Base-by-base conservation (phyloP, 2,329 filamentous ascomycete species). In the Pseudogymnoascus sp. region DNA sequence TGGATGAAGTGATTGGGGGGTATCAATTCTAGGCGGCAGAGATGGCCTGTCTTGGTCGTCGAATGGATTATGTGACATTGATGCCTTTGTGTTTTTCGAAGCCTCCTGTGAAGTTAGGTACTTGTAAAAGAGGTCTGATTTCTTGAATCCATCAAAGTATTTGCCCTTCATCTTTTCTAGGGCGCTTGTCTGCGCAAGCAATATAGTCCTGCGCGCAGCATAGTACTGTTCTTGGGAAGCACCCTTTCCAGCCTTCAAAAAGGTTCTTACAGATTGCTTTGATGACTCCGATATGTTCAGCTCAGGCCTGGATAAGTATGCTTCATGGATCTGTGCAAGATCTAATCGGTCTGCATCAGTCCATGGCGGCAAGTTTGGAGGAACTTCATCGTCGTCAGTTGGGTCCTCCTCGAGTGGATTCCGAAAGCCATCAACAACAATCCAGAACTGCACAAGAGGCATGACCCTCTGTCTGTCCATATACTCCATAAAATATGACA, bases 401-500 rank as follows among this genome's bases (percentile, higher is more conserved):
- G 88, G 88, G 69, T 90, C 88, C 67, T 93, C 90, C 75, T 99
- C 95, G 2, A 99, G 78, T 0, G 95, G 96, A 69, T 96, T 96
- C 43, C 96, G 89, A 69, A 97, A 91, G 0, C 95, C 93, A 76
- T 99, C 95, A 5, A 97, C 95, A 2, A 97, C 95, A 41, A 99
- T 87, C 92, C 93, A 99, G 75, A 97, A 99, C 71, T 99, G 95
- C 5, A 99, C 93, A 55, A 97, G 78, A 12, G 89, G 84, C 88
- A 97, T 93, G 25, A 93, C 80, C 14, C 84, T 83, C 72, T 93
- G 89, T 43, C 95, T 87, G 73, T 99, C 95, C 95, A 99, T 99
- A 71, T 92, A 97, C 73, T 99, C 95, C 95, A 99, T 99, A 77
- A 99, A 97, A 73, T 96, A 99, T 2, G 95, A 97, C 7, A 99